Evolutionary conservation across 1,284 basidiomycete species (phyloP).

Genomic region (Apiotrichum montevideense): DNA sequence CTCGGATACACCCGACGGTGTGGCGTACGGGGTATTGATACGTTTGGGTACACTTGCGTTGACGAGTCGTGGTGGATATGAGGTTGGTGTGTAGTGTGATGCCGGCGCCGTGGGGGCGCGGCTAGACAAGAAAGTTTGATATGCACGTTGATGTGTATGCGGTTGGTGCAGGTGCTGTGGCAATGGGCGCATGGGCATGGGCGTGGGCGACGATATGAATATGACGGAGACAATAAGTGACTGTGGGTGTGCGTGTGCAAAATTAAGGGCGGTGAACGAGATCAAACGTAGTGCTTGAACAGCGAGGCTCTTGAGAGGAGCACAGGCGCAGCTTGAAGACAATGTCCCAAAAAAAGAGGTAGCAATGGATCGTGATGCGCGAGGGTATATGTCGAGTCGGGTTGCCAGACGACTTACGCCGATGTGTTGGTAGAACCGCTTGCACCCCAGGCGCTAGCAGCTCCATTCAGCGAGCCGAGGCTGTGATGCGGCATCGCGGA

Average conservation of each 20-base stretch:
- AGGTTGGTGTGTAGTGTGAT: too few relatives aligned
- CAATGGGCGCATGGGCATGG: too few relatives aligned
- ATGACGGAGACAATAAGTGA: background rate
- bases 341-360: background rate
- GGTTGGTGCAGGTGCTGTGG: background rate
- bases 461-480: conserved; percentile 25
- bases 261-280: background rate
- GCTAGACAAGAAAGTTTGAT: background rate
- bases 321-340: too few relatives aligned
- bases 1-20: too few relatives aligned
- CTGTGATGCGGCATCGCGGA: conserved; percentile 12
- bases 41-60: too few relatives aligned
- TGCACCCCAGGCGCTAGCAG: conserved; percentile 33
- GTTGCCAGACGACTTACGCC: background rate
- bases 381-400: background rate
- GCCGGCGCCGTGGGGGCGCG: background rate
- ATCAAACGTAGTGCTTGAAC: background rate
- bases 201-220: too few relatives aligned
- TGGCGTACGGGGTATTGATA: too few relatives aligned
- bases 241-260: background rate
- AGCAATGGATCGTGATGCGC: background rate
- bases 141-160: background rate
- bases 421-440: conserved; percentile 9
- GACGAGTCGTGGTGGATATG: too few relatives aligned
- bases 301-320: too few relatives aligned